Evolutionary conservation across 495 filamentous ascomycete species (phyloP).

Genomic region (Aspergillus haitiensis): DNA sequence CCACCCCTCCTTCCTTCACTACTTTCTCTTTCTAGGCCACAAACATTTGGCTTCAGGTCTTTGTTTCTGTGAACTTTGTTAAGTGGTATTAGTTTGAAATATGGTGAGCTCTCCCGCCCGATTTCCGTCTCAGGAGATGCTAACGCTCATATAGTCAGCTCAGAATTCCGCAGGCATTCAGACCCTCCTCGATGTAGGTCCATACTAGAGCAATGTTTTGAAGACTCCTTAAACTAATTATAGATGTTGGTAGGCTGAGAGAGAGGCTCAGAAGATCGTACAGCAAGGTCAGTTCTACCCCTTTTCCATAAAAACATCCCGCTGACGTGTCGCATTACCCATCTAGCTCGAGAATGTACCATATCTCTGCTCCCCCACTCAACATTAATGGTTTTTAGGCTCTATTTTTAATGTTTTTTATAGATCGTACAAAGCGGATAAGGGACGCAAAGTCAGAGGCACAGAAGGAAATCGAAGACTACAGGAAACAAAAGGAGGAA

Average conservation of each 20-base stretch:
- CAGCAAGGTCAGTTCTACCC: constrained; percentile 68
- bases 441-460: constrained; percentile 93
- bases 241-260: constrained; percentile 69
- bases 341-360: constrained; percentile 75
- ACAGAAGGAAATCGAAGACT: constrained; percentile 97
- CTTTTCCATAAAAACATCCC: constrained; percentile 9
- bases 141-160: constrained; percentile 67
- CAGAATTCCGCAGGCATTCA: constrained; percentile 98
- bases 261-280: constrained; percentile 98
- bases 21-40: constrained; percentile 10
- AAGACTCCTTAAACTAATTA: constrained; percentile 8
- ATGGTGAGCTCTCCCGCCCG: constrained; percentile 35
- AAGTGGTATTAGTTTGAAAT: constrained; percentile 27
- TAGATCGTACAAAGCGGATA: constrained; percentile 95
- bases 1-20: constrained; percentile 27
- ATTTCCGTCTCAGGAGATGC: constrained; percentile 14
- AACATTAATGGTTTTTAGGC: neutral
- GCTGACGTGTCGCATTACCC: constrained; percentile 37
- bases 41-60: neutral
- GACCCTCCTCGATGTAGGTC: constrained; percentile 93
- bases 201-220: neutral
- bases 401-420: constrained; percentile 35
- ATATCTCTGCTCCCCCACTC: constrained; percentile 4
- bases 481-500: constrained; percentile 83
- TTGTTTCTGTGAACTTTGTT: neutral